Base-by-base conservation (phyloP, 1,284 basidiomycete genomes). In the Pseudozyma thailandica region DNA sequence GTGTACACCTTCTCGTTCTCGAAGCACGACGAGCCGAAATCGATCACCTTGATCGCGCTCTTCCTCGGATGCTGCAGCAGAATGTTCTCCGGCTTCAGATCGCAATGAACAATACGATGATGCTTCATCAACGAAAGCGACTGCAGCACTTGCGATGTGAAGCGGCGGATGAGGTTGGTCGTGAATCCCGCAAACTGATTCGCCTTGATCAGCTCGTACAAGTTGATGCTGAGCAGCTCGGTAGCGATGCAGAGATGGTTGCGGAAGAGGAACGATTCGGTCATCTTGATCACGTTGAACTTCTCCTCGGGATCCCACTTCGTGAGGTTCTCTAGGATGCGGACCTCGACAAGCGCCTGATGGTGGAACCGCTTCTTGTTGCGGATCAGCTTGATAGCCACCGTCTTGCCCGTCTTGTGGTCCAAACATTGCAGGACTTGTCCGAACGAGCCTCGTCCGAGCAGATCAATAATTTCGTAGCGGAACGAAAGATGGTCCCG, bases 331-430 rank as follows among this genome's bases (percentile, higher is more conserved):
- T 98, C 93, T 62, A 99, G 86, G 65, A 99, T 98, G 85, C 97
- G 97, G 84, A 98, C 96, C 85, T 98, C 96, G 20, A 98, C 95
- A 31, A 98, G 85, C 4, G 96, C 96, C 84, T 98, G 96, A 78
- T 97, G 92, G 83, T 98, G 95, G 87, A 98, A 98, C 42, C 96
- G 88, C 85, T 98, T 98, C 88, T 98, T 98, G 86, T 98, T 98
- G 35, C 96, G 89, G 77, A 99, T 98, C 75, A 99, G 96, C 87
- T 99, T 99, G 86, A 99, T 90, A 6, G 96, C 96, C 16, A 98
- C 93, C 28, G 92, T 94, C 75, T 92, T 88, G 13, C 96, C 96
- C n/a, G 94, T 94, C 82, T 90, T 91, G 84, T 98, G 93, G 84
- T 98, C 96, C 37, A 93, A 90, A 84, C 95, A 98, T 81, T 93